Evolutionary conservation across 768 basidiomycete genomes (phyloP), one percentile per base, ranked within the genome.

Genomic region (Xerocomus brunneocitrinus): DNA sequence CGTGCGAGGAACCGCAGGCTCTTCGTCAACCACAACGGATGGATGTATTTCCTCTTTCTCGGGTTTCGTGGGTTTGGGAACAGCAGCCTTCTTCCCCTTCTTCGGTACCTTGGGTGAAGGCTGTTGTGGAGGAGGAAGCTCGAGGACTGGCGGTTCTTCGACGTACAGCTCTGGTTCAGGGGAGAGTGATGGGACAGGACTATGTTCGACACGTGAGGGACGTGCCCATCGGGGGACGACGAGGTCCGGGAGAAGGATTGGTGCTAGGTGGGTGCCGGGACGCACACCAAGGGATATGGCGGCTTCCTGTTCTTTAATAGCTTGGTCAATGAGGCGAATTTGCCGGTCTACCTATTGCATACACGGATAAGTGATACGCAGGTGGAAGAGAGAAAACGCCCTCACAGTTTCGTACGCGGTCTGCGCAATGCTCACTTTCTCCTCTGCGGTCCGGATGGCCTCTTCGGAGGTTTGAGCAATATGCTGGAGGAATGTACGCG

Each of bases 391-490:
- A 30, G 27, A 40, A 8, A 34, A 45, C 28, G 19, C 32, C 63
- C 82, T 54, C 64, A 90, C 90, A 34, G 83, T 81, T 60, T 89
- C 85, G 59, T 82, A 80, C 25, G 82, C 80, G 9, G 87, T 79
- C 58, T 81, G 79, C 3, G 89, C 85, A 16, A 91, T 75, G 58
- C 83, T 88, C 30, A 87, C 79, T 64, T 91, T 91, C 67, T 93
- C 90, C 56, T 89, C 85, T 10, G 83, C 80, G 4, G 82, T 77
- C 4, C 81, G 79, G 9, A 85, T 67, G 1, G 81, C 66, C 55
- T 85, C 82, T 61, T 86, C 85, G 12, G 79, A 73, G 8, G 84
- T 66, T 56, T 76, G 76, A 3, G 84, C 82, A 48, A 90, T 77
- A 45, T 76, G 74, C 19, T 80, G 73, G 27, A 90, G 74, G 56